phyloP scores from a whole-genome alignment of 2,329 filamentous ascomycete genomes.

The Hypomyces rosellus region DNA sequence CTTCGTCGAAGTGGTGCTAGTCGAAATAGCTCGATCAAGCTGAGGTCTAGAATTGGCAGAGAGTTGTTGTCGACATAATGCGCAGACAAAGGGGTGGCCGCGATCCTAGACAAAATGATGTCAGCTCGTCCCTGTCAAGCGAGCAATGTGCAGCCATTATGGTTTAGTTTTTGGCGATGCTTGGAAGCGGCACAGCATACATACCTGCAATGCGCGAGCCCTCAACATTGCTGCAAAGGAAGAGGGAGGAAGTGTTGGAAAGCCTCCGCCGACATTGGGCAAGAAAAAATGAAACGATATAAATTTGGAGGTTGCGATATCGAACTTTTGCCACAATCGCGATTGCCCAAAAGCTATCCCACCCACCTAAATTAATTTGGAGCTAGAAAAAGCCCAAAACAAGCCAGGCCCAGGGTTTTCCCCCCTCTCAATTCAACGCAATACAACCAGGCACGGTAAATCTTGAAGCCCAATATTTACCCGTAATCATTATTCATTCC shows the following conservation, averaged over 20 bases:
- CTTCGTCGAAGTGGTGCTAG: not conserved
- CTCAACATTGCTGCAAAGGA: conserved; percentile 35
- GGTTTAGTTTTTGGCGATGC: not conserved
- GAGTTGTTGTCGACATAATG: conserved; percentile 31
- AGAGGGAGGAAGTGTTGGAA: not conserved
- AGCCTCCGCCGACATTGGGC: conserved; percentile 7
- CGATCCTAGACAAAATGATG: conserved; percentile 24
- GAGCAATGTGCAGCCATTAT: not conserved
- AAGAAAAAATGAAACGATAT: not conserved
- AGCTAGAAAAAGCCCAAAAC: no score
- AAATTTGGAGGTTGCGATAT: not conserved
- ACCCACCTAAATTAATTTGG: not conserved
- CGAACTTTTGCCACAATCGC: no score
- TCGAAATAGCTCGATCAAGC: not conserved
- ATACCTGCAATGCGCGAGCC: conserved; percentile 35
- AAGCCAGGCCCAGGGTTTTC: no score
- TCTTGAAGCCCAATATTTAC: no score
- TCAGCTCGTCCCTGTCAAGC: conserved; percentile 7
- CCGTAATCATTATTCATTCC: no score
- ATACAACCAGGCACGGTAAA: no score
- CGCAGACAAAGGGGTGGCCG: conserved; percentile 35
- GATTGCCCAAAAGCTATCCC: not conserved
- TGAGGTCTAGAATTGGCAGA: conserved; percentile 13
- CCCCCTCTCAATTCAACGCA: no score
- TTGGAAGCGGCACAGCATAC: conserved; percentile 7